Conservation (phyloP, 176 grass and related monocot genomes). For the Ananas comosus region DNA sequence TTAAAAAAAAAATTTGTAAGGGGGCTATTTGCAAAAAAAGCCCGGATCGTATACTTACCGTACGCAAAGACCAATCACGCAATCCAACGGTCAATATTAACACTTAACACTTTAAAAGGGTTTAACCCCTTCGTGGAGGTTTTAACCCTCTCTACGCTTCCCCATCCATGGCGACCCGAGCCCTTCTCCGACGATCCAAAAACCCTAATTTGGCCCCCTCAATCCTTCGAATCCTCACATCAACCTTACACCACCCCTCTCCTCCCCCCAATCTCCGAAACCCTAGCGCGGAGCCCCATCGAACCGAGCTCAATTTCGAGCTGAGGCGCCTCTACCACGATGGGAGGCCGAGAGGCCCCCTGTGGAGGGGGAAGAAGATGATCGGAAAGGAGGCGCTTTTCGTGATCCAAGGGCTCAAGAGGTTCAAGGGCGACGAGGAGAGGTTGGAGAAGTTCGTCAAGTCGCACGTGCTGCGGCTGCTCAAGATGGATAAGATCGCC, state of each 20-base stretch:
- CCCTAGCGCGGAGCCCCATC: background rate
- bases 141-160: background rate
- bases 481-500: constrained; percentile 88
- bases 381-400: constrained; percentile 92
- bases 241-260: background rate
- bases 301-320: constrained; percentile 7
- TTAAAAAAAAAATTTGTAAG: too few species aligned
- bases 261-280: background rate
- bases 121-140: background rate
- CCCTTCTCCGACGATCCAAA: constrained; percentile 9
- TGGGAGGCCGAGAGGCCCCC: constrained; percentile 75
- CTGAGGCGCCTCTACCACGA: constrained; percentile 43
- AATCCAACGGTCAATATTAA: background rate
- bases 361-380: constrained; percentile 93
- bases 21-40: too few species aligned
- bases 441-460: constrained; percentile 49
- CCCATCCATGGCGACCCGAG: constrained; percentile 28
- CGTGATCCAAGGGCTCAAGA: constrained; percentile 76
- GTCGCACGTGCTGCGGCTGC: constrained; percentile 58
- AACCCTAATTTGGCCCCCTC: background rate
- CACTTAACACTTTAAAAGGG: background rate
- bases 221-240: constrained; percentile 2
- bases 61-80: background rate
- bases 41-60: too few species aligned
- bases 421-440: constrained; percentile 85